Evolutionary conservation across 2,329 filamentous ascomycete genomes (phyloP).

Genomic region (Tolypocladium sp.): DNA sequence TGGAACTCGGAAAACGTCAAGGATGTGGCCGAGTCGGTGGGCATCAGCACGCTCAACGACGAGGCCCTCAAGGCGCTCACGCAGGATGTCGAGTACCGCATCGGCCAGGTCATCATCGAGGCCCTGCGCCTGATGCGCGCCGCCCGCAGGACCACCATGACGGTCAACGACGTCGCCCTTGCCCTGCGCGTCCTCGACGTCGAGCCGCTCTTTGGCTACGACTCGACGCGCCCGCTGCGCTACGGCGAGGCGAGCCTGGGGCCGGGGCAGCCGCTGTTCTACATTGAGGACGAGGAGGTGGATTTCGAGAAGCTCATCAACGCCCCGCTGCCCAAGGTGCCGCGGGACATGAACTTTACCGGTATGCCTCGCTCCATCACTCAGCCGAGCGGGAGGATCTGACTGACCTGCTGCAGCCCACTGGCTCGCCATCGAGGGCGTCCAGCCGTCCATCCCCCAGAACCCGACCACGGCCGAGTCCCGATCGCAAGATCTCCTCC

Average conservation of each 20-base stretch:
- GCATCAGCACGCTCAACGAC: conserved; percentile 70
- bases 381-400: neutral
- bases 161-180: conserved; percentile 80
- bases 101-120: conserved; percentile 89
- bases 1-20: conserved; percentile 96
- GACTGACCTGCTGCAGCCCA: conserved; percentile 51
- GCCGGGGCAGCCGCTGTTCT: conserved; percentile 88
- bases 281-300: conserved; percentile 96
- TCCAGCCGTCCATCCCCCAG: conserved; percentile 92
- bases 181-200: conserved; percentile 82
- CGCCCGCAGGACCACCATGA: conserved; percentile 74
- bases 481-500: conserved; percentile 72
- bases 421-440: conserved; percentile 95
- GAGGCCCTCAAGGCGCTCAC: conserved; percentile 82
- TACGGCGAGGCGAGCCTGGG: conserved; percentile 93
- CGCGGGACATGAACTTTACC: conserved; percentile 84
- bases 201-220: conserved; percentile 93
- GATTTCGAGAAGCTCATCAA: conserved; percentile 99
- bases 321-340: conserved; percentile 87
- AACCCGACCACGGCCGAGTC: conserved; percentile 86
- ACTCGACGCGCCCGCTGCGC: conserved; percentile 76
- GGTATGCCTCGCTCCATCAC: conserved; percentile 38
- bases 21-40: conserved; percentile 93
- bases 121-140: conserved; percentile 95
- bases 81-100: conserved; percentile 90